Conservation (phyloP, 2,329 filamentous ascomycete genomes). For the Lecanicillium sp. region DNA sequence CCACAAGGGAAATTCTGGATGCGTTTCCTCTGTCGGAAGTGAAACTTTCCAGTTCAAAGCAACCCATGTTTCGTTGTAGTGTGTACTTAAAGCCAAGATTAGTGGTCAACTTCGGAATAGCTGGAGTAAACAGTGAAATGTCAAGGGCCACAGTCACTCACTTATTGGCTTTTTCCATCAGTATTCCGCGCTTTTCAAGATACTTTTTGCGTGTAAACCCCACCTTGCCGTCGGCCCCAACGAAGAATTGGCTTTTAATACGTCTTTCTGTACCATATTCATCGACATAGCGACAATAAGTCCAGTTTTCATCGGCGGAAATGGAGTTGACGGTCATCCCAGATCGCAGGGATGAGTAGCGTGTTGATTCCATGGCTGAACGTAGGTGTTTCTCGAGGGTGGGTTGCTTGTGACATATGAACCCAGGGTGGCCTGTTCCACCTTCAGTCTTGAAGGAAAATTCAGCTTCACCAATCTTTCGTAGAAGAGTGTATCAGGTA, state of each 20-base stretch:
- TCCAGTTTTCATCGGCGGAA: too few species aligned
- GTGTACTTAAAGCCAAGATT: not conserved
- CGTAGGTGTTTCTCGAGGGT: slow-evolving; percentile 13
- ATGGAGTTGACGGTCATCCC: too few species aligned
- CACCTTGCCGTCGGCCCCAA: slow-evolving; percentile 39
- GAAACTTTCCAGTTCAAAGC: slow-evolving; percentile 36
- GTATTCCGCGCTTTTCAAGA: slow-evolving; percentile 30
- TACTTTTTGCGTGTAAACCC: slow-evolving; percentile 36
- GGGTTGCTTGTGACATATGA: slow-evolving; percentile 19
- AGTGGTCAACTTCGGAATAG: too few species aligned
- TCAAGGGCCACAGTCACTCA: too few species aligned
- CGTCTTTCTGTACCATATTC: not conserved
- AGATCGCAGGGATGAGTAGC: too few species aligned
- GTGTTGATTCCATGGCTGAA: slow-evolving; percentile 22
- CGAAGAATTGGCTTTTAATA: slow-evolving; percentile 16
- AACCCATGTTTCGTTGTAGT: slow-evolving; percentile 35
- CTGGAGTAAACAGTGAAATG: too few species aligned
- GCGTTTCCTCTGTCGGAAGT: slow-evolving; percentile 33
- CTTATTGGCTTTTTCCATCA: slow-evolving; percentile 23
- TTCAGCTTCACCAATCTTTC: too few species aligned
- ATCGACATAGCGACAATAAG: slow-evolving; percentile 15
- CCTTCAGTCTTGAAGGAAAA: slow-evolving; percentile 17
- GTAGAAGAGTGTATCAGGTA: too few species aligned
- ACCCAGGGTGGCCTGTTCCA: slow-evolving; percentile 6
- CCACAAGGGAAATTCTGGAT: slow-evolving; percentile 41